Base-by-base conservation (phyloP, 345 rosid genomes). In the Salix koriyanagi region DNA sequence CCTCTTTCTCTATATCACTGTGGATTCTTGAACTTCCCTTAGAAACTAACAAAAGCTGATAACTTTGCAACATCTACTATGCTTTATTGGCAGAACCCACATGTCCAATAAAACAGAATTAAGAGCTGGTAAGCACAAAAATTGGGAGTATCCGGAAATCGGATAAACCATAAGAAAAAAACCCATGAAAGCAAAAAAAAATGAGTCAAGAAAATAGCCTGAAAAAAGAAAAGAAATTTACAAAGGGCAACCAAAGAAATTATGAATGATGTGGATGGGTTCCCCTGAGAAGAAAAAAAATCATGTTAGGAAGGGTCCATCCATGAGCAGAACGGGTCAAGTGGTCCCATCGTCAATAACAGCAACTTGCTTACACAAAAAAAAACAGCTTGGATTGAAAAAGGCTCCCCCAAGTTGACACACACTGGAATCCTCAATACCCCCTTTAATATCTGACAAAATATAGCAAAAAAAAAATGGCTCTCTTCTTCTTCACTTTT, bases 191-290 rank as follows among this genome's bases (percentile, higher is more conserved):
- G 30, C 25, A 72, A 71, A 72, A 21, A 54, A 30, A 72, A 54
- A 19, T 6, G 42, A n/a, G 56, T 30, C 6, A 44, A 41, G 75
- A 69, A 69, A 78, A 52, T 18, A 15, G 70, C 23, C 71, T 5
- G 54, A 48, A 70, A 70, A 34, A 36, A 69, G 25, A 30, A 42
- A 23, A 8, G 21, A 28, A 78, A 77, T 50, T 85, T 85, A 82
- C 87, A 71, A 56, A 73, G 86, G 88, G 85, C 79, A 82, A 79
- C 77, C 88, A 77, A 60, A 83, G 84, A 88, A 85, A 85, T 83
- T 79, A 85, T 77, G 80, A 79, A 67, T 75, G 93, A 88, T 82
- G 87, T 76, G 76, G 91, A 92, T 81, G 85, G 91, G 83, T 79
- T 85, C 86, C 87, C 88, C 80, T 52, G 80, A 37, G n/a, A 30